phyloP scores from a whole-genome alignment of 129 eudicot species.

The Flaveria linearis region DNA sequence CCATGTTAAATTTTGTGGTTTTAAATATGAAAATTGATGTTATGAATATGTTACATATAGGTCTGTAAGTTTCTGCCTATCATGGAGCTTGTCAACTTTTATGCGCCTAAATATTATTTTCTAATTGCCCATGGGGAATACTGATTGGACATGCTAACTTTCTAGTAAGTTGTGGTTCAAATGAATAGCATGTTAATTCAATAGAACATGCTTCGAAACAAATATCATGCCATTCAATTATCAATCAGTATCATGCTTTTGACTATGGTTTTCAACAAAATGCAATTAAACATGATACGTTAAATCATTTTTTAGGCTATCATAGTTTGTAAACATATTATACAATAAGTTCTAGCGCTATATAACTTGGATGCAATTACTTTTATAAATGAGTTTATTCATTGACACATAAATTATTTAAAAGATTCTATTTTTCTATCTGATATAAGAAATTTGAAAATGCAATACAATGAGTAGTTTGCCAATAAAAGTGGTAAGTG shows the following conservation, averaged over 20 bases:
- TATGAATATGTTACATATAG: not conserved
- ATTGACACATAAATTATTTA: not conserved
- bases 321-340: too few relatives aligned
- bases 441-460: not conserved
- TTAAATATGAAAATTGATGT: not conserved
- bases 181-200: too few relatives aligned
- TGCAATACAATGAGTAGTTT: slow-evolving; percentile 1
- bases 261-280: too few relatives aligned
- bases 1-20: not conserved
- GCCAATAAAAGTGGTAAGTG: not conserved
- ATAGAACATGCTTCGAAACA: too few relatives aligned
- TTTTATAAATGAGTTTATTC: not conserved
- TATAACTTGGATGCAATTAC: not conserved
- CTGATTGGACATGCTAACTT: not conserved
- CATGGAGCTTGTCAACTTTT: not conserved
- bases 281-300: too few relatives aligned
- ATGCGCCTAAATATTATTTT: not conserved
- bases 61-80: not conserved
- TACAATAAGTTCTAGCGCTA: not conserved
- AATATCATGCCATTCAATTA: too few relatives aligned
- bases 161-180: too few relatives aligned
- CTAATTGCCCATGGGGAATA: not conserved
- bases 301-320: too few relatives aligned
- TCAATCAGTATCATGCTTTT: too few relatives aligned
- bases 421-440: not conserved